These are phyloP conservation scores for Sporothrix dimorphospora DNA, from an alignment of 2,329 filamentous ascomycete genomes.

Conservation along the genomic window DNA sequence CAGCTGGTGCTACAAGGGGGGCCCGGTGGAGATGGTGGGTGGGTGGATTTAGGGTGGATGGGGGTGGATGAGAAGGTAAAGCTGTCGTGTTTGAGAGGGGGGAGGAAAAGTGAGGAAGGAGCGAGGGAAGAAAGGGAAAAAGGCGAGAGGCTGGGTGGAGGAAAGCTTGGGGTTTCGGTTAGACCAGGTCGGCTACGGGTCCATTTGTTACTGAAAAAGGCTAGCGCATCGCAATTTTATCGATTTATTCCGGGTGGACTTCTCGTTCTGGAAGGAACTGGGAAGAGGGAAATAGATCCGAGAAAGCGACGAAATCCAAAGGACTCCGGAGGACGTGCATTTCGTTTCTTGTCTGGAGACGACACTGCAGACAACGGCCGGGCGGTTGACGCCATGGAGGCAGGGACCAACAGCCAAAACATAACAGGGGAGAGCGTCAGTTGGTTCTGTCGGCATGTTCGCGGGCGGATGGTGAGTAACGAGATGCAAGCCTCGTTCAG, in stretches of 20 bases:
- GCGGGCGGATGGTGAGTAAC: not conserved
- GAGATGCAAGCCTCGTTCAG: not conserved
- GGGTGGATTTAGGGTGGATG: slow-evolving; percentile 22
- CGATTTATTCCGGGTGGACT: slow-evolving; percentile 21
- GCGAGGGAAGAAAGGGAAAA: slow-evolving; percentile 19
- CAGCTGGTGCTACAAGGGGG: slow-evolving; percentile 23
- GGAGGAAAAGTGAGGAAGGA: slow-evolving; percentile 4
- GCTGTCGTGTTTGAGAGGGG: slow-evolving; percentile 33
- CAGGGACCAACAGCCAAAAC: not conserved
- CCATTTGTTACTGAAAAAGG: not conserved
- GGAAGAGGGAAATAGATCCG: slow-evolving; percentile 23
- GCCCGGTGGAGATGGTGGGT: slow-evolving; percentile 23
- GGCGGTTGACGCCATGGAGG: not conserved
- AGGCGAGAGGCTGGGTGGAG: slow-evolving; percentile 29
- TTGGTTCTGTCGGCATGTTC: not conserved
- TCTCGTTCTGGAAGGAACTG: slow-evolving; percentile 7
- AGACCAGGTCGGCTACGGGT: slow-evolving; percentile 20
- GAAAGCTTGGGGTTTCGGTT: slow-evolving; percentile 28
- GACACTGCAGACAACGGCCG: not conserved
- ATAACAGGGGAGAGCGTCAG: not conserved
- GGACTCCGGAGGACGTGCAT: not conserved
- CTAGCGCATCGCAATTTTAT: slow-evolving; percentile 27
- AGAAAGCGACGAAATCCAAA: slow-evolving; percentile 13
- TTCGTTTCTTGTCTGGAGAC: slow-evolving; percentile 11
- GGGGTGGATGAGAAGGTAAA: slow-evolving; percentile 23